Base-by-base conservation (phyloP, 768 basidiomycete species). In the Suillus americanus region DNA sequence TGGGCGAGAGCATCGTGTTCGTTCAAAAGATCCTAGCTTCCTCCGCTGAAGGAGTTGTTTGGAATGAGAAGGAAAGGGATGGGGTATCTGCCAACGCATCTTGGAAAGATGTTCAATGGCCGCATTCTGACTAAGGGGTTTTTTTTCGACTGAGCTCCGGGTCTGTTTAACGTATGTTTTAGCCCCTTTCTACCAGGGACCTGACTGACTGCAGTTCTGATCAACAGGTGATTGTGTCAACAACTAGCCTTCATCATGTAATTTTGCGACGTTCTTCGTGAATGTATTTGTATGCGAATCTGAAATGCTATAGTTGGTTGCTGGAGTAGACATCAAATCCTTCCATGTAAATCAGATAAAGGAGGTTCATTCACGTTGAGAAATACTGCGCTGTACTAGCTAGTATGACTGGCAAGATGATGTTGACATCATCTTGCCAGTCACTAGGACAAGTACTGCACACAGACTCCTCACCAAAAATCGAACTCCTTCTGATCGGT, bases 31-130 rank as follows among this genome's bases (percentile, higher is more conserved):
- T 53, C 51, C 51, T 28, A 53, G 51, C 51, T 53, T 53, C 51
- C 18, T 20, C 51, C 51, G 3, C 51, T 53, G 28, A 53, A 30
- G 51, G 28, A 53, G 51, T 53, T 53, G 18, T 20, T 56, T 2
- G 37, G 55, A 14, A 60, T 77, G 63, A 74, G 80, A 25, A 74
- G 80, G 64, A 83, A 78, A 62, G 81, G 79, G 0, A 73, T 76
- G 69, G 66, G 69, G 13, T 83, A 74, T 65, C 37, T 63, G 23
- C 62, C 69, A 33, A 81, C 81, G 2, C 79, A 82, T 62, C 71
- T 82, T 67, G 82, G 82, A 20, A 79, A 75, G 65, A 71, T 82
- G 8, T 50, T 82, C 48, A 61, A 74, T 54, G 77, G 68, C 9
- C 72, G 66, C 30, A 45, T 69, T 23, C 65, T 79, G 54, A 62